A percentile compares a stretch with the other conserved stretches of the same genome.
Conservation (phyloP, 352 stramenopile species). For the Aphanomyces euteiches region DNA sequence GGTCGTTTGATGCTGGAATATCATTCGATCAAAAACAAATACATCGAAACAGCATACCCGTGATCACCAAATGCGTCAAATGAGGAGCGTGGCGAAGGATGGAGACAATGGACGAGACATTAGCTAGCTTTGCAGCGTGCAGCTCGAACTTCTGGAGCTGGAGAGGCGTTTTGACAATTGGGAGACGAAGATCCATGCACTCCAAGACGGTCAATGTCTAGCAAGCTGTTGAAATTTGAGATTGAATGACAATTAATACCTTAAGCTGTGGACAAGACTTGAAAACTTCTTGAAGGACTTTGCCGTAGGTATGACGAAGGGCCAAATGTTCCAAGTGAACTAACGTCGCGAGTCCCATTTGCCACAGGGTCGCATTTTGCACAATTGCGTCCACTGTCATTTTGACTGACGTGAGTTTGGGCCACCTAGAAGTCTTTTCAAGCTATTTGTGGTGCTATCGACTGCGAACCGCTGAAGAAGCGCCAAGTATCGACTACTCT, state of each 20-base stretch:
- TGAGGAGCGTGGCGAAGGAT: background rate
- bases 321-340: background rate
- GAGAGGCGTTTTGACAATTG: background rate
- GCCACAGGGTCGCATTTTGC: background rate
- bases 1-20: background rate
- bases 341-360: background rate
- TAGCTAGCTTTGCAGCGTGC: background rate
- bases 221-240: background rate
- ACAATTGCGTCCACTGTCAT: constrained; percentile 8
- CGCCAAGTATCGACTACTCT: background rate
- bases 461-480: background rate
- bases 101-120: background rate
- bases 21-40: constrained; percentile 10
- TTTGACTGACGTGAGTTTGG: background rate
- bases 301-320: background rate
- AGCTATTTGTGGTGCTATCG: background rate
- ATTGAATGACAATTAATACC: background rate
- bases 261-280: background rate
- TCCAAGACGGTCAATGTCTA: background rate
- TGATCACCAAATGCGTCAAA: constrained; percentile 1
- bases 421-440: constrained; percentile 1
- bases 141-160: constrained; percentile 1
- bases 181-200: background rate
- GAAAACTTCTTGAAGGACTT: constrained; percentile 8
- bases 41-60: background rate